Evolutionary conservation across 2,329 filamentous ascomycete genomes (phyloP).

Genomic region (Scedosporium dehoogii): DNA sequence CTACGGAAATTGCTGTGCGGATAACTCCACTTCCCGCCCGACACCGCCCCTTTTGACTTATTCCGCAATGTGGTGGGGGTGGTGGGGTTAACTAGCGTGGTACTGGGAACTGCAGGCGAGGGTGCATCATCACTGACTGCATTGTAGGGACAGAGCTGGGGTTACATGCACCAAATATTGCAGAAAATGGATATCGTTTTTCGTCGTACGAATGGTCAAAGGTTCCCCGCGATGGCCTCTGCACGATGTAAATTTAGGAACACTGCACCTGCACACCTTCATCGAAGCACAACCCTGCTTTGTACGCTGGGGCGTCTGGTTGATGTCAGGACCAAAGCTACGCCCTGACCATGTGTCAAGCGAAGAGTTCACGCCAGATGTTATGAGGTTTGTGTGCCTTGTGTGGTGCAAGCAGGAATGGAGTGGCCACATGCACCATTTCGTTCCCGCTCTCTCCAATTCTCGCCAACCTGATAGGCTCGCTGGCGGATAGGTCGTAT

Average conservation of each 20-base stretch:
- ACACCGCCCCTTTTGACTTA: background rate
- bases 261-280: background rate
- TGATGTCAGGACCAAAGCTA: background rate
- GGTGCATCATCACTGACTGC: background rate
- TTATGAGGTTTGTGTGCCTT: background rate
- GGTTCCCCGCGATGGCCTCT: background rate
- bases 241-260: background rate
- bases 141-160: background rate
- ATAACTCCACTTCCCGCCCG: background rate
- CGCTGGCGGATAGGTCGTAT: background rate
- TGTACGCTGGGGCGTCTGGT: background rate
- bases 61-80: background rate
- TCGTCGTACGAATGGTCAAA: background rate
- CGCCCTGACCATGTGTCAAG: background rate
- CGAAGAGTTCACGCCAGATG: background rate
- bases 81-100: background rate
- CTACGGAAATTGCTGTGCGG: background rate
- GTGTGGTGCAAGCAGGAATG: background rate
- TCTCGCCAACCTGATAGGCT: background rate
- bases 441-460: background rate
- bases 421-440: background rate
- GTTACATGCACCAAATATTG: slow-evolving; percentile 1
- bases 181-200: background rate
- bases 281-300: background rate
- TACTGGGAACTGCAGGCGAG: background rate